Conservation (phyloP, 163 green algal genomes). For the Scenedesmus sp. region DNA sequence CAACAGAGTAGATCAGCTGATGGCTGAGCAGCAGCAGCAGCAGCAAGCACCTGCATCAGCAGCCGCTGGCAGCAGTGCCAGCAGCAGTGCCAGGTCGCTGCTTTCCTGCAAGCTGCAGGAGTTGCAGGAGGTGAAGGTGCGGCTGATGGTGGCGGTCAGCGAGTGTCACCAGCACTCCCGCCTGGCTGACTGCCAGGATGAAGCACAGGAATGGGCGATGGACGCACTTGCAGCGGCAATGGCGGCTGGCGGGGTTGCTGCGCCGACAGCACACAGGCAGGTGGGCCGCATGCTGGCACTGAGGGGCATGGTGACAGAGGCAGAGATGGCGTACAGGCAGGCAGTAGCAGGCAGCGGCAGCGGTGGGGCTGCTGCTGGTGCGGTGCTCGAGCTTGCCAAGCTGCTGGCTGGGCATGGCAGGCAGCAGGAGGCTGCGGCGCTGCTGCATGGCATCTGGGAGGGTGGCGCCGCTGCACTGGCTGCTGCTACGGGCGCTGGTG, state of each 20-base stretch:
- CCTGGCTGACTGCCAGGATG: conserved; percentile 27
- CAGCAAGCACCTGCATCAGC: background rate
- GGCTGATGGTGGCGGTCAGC: conserved; percentile 51
- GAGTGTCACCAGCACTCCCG: conserved; percentile 60
- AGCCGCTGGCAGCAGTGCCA: no score
- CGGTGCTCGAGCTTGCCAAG: conserved; percentile 36
- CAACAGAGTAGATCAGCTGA: background rate
- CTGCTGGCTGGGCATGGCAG: conserved; percentile 29
- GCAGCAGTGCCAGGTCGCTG: background rate
- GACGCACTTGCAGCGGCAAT: conserved; percentile 44
- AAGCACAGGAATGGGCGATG: conserved; percentile 39
- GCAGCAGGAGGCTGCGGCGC: conserved; percentile 8
- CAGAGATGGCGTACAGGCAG: conserved; percentile 36
- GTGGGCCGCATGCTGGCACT: conserved; percentile 50
- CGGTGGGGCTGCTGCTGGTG: background rate
- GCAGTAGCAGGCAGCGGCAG: background rate
- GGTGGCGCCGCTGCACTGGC: background rate
- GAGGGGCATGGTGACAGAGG: conserved; percentile 12
- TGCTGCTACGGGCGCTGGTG: background rate
- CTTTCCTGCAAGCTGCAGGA: conserved; percentile 13
- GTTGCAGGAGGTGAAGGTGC: conserved; percentile 34
- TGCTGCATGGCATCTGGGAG: conserved; percentile 46
- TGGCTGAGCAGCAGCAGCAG: conserved; percentile 11
- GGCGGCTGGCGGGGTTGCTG: conserved; percentile 11
- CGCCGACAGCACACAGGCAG: conserved; percentile 55